Evolutionary conservation across 148 eudicot genomes (phyloP), one percentile per base, ranked within the genome.

Genomic region (Silene uniflora): DNA sequence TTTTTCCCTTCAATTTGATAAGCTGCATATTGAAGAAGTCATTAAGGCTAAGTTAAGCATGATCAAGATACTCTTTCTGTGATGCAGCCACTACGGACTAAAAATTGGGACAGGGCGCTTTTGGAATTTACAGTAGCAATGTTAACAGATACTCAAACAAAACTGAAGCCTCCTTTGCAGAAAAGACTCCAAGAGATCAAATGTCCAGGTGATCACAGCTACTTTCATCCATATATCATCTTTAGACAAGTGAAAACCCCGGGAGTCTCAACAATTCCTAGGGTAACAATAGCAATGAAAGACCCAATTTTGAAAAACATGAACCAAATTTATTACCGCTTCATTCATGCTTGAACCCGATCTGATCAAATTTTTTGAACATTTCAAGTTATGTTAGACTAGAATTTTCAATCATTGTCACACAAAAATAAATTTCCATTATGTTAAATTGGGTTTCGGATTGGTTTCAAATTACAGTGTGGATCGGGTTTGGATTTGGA

Each of bases 61-160:
- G 24, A 35, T 59, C 47, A 35, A 52, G 35, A 24, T 39, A 5
- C 59, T 32, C 24, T 18, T 52, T 46, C 60, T 52, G 0, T 78
- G 73, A 55, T 83, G 81, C 92, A 94, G 98, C 97, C 98, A 39
- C 79, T 94, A 63, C 88, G 83, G 79, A 82, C 78, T 10, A 94
- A 88, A 84, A 90, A 86, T 74, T 92, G 98, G 97, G 98, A 94
- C 79, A 94, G 65, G 79, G 97, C 98, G 39, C 88, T 94, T 52
- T 87, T 82, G 62, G 97, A 94, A 67, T 89, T 62, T 75, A 83
- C 89, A 1, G 86, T 85, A 29, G 96, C 93, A 52, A 86, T 86
- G 91, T 75, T 94, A 73, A 74, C 89, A 61, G 96, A 87, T 85
- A 73, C 93, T 58, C 83, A 81, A 61, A 81, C 89, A 23, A 82